These are phyloP conservation scores for Tarenaya hassleriana DNA, from an alignment of 345 rosid genomes.

Conservation along the genomic window DNA sequence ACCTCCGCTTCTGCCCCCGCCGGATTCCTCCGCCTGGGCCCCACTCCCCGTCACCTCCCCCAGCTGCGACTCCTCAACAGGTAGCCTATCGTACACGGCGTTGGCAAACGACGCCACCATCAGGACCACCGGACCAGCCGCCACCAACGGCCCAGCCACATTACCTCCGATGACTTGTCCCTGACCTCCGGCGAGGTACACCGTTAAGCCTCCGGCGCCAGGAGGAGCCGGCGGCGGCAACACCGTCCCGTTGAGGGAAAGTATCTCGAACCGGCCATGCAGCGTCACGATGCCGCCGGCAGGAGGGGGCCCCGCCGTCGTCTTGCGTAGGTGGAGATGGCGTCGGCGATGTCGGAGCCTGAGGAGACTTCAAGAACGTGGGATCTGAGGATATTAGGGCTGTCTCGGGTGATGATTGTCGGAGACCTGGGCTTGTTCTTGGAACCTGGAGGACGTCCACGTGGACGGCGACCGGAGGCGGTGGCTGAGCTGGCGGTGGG, in stretches of 20 bases:
- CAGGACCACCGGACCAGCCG: constrained; percentile 62
- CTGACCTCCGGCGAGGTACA: constrained; percentile 66
- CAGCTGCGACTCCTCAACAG: constrained; percentile 44
- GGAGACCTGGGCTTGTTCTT: constrained; percentile 73
- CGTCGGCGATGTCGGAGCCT: constrained; percentile 53
- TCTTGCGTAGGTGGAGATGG: constrained; percentile 45
- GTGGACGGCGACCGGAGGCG: constrained; percentile 47
- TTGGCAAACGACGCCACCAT: constrained; percentile 68
- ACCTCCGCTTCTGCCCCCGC: constrained; percentile 35
- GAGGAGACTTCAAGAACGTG: constrained; percentile 57
- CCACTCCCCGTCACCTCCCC: constrained; percentile 28
- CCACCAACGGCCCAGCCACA: constrained; percentile 60
- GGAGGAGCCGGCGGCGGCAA: constrained; percentile 73
- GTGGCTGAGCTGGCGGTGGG: constrained; percentile 28
- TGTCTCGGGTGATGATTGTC: constrained; percentile 52
- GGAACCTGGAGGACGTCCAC: constrained; percentile 73
- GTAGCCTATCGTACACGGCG: constrained; percentile 68
- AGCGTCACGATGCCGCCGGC: too few species aligned
- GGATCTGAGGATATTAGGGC: constrained; percentile 57
- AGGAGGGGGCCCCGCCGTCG: constrained; percentile 34
- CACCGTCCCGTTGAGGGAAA: constrained; percentile 58
- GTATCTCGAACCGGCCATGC: constrained; percentile 66
- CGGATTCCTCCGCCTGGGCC: constrained; percentile 20
- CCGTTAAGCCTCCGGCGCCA: constrained; percentile 56
- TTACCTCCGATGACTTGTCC: constrained; percentile 77